Conservation (phyloP, 805 yeast species). For the Barnettozyma vustinii region DNA sequence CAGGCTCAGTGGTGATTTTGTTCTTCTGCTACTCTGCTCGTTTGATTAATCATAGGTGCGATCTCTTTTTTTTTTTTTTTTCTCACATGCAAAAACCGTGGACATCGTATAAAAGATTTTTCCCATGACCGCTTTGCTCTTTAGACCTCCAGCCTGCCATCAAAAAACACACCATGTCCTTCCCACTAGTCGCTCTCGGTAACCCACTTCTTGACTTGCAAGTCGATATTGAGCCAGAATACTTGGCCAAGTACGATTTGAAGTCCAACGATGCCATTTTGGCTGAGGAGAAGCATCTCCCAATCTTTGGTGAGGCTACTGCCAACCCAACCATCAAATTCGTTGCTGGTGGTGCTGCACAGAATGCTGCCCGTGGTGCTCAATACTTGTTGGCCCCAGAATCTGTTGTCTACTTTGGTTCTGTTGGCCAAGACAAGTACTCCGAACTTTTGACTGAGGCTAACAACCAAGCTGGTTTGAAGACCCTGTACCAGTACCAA, state of each 20-base stretch:
- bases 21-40: too few relatives aligned
- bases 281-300: conserved; percentile 74
- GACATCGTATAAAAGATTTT: neutral
- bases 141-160: neutral
- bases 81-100: conserved; percentile 1
- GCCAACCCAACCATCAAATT: conserved; percentile 53
- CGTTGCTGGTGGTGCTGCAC: conserved; percentile 99
- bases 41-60: neutral
- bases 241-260: conserved; percentile 73
- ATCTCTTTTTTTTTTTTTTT: neutral
- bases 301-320: conserved; percentile 78
- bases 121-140: too few relatives aligned
- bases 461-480: conserved; percentile 82
- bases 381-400: conserved; percentile 79
- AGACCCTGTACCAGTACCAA: conserved; percentile 79
- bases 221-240: conserved; percentile 62
- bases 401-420: conserved; percentile 90
- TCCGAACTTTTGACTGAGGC: conserved; percentile 77
- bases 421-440: conserved; percentile 90
- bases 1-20: neutral
- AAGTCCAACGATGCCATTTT: conserved; percentile 94
- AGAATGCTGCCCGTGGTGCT: conserved; percentile 98
- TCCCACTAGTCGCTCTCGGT: conserved; percentile 77
- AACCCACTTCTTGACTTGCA: conserved; percentile 89
- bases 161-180: conserved; percentile 40